Conservation (phyloP, 2,329 filamentous ascomycete species). For the Talaromyces sp. region DNA sequence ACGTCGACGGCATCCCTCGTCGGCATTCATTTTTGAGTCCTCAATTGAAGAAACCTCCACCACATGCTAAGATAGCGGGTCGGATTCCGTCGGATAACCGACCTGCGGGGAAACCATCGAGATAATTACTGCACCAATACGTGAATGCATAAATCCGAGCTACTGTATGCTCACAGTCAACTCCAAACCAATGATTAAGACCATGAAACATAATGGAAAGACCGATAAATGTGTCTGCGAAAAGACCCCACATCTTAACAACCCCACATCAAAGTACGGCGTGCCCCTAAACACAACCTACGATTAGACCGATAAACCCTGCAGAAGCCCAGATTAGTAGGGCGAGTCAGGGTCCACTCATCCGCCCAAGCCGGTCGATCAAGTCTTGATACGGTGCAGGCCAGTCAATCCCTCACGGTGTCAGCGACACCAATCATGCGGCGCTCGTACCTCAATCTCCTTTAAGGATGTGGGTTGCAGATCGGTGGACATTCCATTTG, state of each 20-base stretch:
- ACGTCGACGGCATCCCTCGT: too few species aligned
- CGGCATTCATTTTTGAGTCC: too few species aligned
- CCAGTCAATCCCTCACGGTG: constrained; percentile 23
- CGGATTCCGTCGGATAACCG: constrained; percentile 31
- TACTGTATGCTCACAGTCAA: too few species aligned
- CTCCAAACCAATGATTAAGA: too few species aligned
- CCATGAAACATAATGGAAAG: too few species aligned
- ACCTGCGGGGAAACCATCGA: neutral
- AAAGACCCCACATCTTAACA: too few species aligned
- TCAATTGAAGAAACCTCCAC: neutral
- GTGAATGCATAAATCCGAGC: neutral
- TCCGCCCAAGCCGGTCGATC: constrained; percentile 17
- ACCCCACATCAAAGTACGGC: constrained; percentile 11
- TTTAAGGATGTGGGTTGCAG: constrained; percentile 5
- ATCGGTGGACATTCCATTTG: constrained; percentile 21
- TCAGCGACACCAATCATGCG: constrained; percentile 7
- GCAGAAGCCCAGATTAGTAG: neutral
- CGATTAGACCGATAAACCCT: constrained; percentile 22
- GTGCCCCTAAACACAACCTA: constrained; percentile 6
- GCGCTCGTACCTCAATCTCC: neutral
- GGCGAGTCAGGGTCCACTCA: constrained; percentile 5
- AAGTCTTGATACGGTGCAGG: constrained; percentile 7
- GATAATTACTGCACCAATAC: neutral
- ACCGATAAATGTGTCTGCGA: too few species aligned
- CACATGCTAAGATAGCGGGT: neutral